Conservation (phyloP, 2,329 filamentous ascomycete genomes). For the Trichophyton equinum region DNA sequence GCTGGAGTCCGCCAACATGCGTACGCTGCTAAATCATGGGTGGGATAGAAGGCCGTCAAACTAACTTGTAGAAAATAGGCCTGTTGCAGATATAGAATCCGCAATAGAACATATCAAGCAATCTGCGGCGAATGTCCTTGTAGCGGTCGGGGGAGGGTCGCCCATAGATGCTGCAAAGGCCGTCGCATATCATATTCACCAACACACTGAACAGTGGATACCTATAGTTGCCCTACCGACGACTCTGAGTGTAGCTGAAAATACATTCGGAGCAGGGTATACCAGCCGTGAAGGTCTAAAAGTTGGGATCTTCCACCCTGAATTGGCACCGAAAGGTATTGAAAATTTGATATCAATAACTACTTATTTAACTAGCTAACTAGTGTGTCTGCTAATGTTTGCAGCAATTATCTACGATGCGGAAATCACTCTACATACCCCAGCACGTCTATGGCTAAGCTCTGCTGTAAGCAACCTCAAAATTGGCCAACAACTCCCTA, state of each 20-base stretch:
- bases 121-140: slow-evolving; percentile 10
- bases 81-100: slow-evolving; percentile 10
- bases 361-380: background rate
- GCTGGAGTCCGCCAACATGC: slow-evolving; percentile 11
- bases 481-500: background rate
- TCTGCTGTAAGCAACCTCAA: slow-evolving; percentile 7
- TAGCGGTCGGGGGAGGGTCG: slow-evolving; percentile 12
- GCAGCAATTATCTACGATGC: slow-evolving; percentile 9
- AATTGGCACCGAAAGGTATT: slow-evolving; percentile 16
- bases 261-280: slow-evolving; percentile 11
- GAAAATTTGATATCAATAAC: no score
- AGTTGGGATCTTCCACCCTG: slow-evolving; percentile 13
- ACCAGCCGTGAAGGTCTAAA: slow-evolving; percentile 10
- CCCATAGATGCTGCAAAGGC: slow-evolving; percentile 13
- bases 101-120: slow-evolving; percentile 4
- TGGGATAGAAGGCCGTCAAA: background rate
- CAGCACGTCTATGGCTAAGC: slow-evolving; percentile 11
- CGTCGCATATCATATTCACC: slow-evolving; percentile 10
- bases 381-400: background rate
- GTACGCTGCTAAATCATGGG: background rate
- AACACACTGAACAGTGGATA: slow-evolving; percentile 8
- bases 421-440: slow-evolving; percentile 9
- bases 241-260: slow-evolving; percentile 13
- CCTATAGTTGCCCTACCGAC: slow-evolving; percentile 12
- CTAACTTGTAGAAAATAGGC: slow-evolving; percentile 4